phyloP scores from a whole-genome alignment of 441 rosid genomes.

The Corymbia calophylla region DNA sequence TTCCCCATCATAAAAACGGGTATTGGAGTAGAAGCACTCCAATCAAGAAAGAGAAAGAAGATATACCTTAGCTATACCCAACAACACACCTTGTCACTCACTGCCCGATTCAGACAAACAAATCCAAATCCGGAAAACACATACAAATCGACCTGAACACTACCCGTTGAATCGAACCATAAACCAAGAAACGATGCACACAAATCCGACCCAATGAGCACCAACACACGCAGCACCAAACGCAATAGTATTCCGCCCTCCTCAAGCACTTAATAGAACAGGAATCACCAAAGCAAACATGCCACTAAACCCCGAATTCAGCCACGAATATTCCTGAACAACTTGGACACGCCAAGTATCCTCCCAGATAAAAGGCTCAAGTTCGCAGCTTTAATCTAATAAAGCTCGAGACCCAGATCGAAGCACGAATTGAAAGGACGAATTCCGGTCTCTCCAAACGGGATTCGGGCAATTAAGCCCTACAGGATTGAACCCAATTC shows the following conservation, averaged over 20 bases:
- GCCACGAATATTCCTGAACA: not conserved
- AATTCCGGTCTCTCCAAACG: slow-evolving; percentile 17
- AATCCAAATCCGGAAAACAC: not conserved
- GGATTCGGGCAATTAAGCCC: slow-evolving; percentile 8
- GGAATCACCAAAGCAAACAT: not conserved
- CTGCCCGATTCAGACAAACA: not conserved
- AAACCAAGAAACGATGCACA: not conserved
- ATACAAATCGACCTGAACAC: not conserved
- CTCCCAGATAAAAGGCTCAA: not conserved
- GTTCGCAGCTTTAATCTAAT: not conserved
- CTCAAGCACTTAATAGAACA: not conserved
- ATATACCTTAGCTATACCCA: not conserved
- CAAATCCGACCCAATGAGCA: not conserved
- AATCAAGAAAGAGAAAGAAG: not conserved
- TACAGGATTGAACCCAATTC: slow-evolving; percentile 29
- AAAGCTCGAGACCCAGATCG: not conserved
- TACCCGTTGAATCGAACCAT: not conserved
- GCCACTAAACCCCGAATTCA: not conserved
- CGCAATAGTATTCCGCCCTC: not conserved
- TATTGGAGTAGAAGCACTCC: not conserved
- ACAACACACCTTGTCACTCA: not conserved
- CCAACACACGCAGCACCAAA: not conserved
- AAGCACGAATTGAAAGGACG: not conserved
- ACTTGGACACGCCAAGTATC: not conserved
- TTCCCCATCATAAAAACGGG: slow-evolving; percentile 33